Percentiles rank a stretch among this genome's conserved stretches.
Evolutionary conservation across 257 asterid species (phyloP).

Genomic region (Cruciata laevipes): DNA sequence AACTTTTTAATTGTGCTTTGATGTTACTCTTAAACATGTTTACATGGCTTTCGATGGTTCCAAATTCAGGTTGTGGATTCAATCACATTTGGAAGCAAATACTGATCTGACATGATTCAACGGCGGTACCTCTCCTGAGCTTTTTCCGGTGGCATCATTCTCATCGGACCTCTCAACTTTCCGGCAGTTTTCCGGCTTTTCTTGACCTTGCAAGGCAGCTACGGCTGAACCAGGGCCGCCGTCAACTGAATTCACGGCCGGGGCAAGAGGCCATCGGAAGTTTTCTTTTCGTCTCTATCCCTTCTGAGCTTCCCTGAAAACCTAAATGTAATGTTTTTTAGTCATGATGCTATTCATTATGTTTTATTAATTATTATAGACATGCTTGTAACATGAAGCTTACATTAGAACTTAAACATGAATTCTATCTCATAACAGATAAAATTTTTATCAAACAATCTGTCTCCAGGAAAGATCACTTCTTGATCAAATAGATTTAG

Average conservation of each 20-base stretch:
- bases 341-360: background rate
- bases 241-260: background rate
- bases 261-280: background rate
- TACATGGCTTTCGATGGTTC: background rate
- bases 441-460: no score
- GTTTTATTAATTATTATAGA: background rate
- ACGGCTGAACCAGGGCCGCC: no score
- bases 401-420: no score
- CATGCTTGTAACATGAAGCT: background rate
- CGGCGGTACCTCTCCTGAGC: constrained; percentile 13
- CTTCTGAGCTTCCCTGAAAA: constrained; percentile 10
- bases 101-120: background rate
- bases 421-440: no score
- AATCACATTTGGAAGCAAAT: background rate
- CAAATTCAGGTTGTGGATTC: background rate
- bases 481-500: no score
- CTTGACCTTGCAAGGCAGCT: constrained; percentile 12
- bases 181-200: background rate
- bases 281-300: constrained; percentile 1
- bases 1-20: background rate
- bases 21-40: background rate
- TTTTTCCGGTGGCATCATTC: background rate
- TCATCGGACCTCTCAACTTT: background rate
- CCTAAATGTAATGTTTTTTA: background rate
- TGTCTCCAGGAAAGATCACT: no score